Conservation (phyloP, 164 flowering plant genomes). For the Platanus orientalis region DNA sequence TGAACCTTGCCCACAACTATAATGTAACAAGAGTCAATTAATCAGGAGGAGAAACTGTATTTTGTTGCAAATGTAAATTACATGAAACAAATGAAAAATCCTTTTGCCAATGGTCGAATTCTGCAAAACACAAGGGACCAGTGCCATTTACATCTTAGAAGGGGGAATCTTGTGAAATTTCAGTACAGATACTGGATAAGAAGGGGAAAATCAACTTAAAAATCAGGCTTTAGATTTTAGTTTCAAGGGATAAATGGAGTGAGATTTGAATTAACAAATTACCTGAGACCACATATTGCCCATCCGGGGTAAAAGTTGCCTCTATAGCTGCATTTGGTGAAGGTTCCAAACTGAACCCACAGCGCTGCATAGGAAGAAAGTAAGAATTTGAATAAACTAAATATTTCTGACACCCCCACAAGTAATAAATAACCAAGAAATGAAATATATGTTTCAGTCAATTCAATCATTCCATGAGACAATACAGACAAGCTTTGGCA, state of each 20-base stretch:
- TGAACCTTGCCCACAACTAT: too few relatives aligned
- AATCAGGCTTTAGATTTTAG: too few relatives aligned
- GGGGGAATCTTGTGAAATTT: not conserved
- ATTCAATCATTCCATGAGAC: not conserved
- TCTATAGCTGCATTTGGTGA: constrained; percentile 66
- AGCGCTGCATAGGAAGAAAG: constrained; percentile 53
- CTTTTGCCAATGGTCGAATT: not conserved
- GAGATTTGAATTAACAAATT: constrained; percentile 4
- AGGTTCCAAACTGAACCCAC: constrained; percentile 90
- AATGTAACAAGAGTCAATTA: too few relatives aligned
- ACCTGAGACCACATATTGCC: constrained; percentile 95
- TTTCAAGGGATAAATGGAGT: not conserved
- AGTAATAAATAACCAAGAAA: too few relatives aligned
- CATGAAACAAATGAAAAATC: not conserved
- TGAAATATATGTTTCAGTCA: too few relatives aligned
- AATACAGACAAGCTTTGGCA: not conserved
- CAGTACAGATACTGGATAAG: not conserved
- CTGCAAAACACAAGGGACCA: not conserved
- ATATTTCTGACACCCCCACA: too few relatives aligned
- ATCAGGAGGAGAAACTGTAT: not conserved
- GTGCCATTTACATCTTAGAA: not conserved
- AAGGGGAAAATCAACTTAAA: too few relatives aligned
- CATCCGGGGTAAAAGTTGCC: constrained; percentile 96
- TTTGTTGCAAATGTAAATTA: not conserved
- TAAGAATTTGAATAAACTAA: not conserved